Base-by-base conservation (phyloP, 257 asterid genomes). In the Capsicum chinense region DNA sequence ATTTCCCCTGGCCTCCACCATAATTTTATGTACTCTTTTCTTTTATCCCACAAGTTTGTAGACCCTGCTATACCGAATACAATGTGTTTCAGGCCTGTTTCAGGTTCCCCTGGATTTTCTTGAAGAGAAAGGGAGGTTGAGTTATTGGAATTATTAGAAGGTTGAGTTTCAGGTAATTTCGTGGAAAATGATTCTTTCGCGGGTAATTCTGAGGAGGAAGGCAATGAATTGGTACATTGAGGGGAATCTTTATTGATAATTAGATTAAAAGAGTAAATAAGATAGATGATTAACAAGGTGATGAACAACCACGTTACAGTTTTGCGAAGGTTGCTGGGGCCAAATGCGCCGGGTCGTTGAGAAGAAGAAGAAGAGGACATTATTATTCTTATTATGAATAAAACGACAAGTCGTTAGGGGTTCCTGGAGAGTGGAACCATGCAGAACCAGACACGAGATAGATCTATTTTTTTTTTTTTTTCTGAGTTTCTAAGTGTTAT, bases 1-100 rank as follows among this genome's bases (percentile, higher is more conserved):
- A 92, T 89, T 84, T 89, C 90, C 64, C 88, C 87, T 3, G 94
- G 94, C 80, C 87, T 88, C 95, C 94, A 93, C 98, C 98, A 93
- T 44, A 90, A 79, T 76, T 93, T 93, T 12, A 92, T 89, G 74
- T 93, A 95, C 66, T 92, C 93, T 56, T 95, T 95, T 81, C 98
- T 88, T 57, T 82, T 69, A 6, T 83, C 85, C 98, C 98, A 95
- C 12, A 95, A 88, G 16, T 79, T 89, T 0, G 93, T 85, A 0
- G 97, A 95, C 0, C 92, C 98, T 0, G 98, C 98, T 13, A 94
- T 90, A 21, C 94, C 90, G 64, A 94, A 95, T 42, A 83, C 92
- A 2, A 95, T 79, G 82, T 95, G 94, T 80, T 84, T 89, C 17
- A 90, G 86, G 87, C 88, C 86, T 17, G 88, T 88, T 11, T 83